phyloP scores from a whole-genome alignment of 331 rosid genomes.

The Rosa hybrid region DNA sequence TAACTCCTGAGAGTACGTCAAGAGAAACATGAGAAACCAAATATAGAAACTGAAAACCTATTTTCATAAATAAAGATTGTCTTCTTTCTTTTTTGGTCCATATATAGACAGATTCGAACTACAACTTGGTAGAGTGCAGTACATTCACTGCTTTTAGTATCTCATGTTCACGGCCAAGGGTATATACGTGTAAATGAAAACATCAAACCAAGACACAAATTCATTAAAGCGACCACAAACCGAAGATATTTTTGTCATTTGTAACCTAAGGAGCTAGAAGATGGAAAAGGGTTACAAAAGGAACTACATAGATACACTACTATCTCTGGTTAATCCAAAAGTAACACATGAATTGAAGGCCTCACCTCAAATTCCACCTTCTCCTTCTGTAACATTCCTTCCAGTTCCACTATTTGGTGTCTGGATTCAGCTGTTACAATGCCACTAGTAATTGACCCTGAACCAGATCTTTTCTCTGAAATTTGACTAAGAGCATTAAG shows the following conservation, averaged over 20 bases:
- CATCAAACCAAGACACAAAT: background rate
- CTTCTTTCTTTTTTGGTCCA: background rate
- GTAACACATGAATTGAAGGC: constrained; percentile 22
- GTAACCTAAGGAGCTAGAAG: background rate
- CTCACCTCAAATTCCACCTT: constrained; percentile 87
- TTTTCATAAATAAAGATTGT: background rate
- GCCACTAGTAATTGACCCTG: constrained; percentile 36
- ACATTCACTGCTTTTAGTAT: background rate
- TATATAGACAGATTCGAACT: background rate
- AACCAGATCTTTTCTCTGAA: constrained; percentile 56
- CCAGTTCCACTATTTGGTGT: constrained; percentile 69
- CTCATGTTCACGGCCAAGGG: background rate
- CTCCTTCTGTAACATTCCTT: constrained; percentile 80
- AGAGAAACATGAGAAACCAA: constrained; percentile 26
- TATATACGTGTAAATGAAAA: background rate
- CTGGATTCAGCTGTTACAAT: constrained; percentile 55
- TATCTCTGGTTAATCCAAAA: constrained; percentile 6
- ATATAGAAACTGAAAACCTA: constrained; percentile 20
- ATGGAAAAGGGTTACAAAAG: background rate
- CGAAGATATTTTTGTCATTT: background rate
- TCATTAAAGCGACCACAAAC: background rate
- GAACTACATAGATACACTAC: background rate
- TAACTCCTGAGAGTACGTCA: constrained; percentile 54
- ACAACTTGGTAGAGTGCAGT: background rate
- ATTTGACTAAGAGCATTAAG: constrained; percentile 81